These are phyloP conservation scores for Fusarium musae DNA, from an alignment of 2,329 filamentous ascomycete species.

Conservation along the genomic window DNA sequence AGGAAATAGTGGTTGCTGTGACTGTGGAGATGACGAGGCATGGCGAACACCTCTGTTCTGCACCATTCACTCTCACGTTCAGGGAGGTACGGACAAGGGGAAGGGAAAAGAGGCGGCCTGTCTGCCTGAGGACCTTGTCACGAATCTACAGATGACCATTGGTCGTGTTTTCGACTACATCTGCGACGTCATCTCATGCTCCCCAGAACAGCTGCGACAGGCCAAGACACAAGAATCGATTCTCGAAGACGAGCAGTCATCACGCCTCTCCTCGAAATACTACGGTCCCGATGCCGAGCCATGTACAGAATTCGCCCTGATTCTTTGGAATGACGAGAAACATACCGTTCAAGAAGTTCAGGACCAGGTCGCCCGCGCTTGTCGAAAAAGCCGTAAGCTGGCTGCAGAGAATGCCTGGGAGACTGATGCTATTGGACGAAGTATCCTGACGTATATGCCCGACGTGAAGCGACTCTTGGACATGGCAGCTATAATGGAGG, in stretches of 20 bases:
- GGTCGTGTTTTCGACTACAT: slow-evolving; percentile 90
- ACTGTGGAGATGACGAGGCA: slow-evolving; percentile 95
- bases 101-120: slow-evolving; percentile 68
- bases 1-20: slow-evolving; percentile 95
- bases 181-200: slow-evolving; percentile 97
- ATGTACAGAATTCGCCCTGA: slow-evolving; percentile 77
- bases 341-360: slow-evolving; percentile 93
- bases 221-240: slow-evolving; percentile 87
- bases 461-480: slow-evolving; percentile 78
- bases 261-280: slow-evolving; percentile 74
- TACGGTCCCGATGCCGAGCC: slow-evolving; percentile 70
- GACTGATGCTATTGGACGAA: slow-evolving; percentile 88
- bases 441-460: slow-evolving; percentile 79
- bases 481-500: slow-evolving; percentile 88
- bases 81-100: slow-evolving; percentile 64
- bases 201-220: slow-evolving; percentile 91
- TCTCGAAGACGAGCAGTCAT: slow-evolving; percentile 80
- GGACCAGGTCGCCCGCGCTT: slow-evolving; percentile 90
- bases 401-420: slow-evolving; percentile 83
- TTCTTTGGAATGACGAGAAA: slow-evolving; percentile 99
- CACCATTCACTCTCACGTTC: slow-evolving; percentile 83
- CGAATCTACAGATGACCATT: slow-evolving; percentile 86
- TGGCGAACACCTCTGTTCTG: slow-evolving; percentile 91
- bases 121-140: slow-evolving; percentile 79
- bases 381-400: slow-evolving; percentile 75